Conservation (phyloP, 2,329 filamentous ascomycete species). For the Sporothrix euskadiensis region DNA sequence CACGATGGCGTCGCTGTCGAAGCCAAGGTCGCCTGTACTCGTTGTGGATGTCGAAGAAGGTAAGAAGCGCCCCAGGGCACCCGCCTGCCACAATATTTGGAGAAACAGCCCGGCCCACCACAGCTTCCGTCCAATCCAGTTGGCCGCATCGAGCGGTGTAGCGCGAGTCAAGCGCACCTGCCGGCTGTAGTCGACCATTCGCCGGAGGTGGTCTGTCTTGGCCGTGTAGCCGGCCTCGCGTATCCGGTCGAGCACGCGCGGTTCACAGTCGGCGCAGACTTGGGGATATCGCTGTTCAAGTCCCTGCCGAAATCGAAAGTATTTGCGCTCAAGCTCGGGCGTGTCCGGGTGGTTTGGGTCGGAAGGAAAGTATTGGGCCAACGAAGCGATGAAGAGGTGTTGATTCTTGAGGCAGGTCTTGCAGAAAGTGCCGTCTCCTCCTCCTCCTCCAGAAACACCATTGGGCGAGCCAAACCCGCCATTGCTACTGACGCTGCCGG, state of each 20-base stretch:
- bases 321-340: constrained; percentile 64
- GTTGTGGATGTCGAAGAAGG: neutral
- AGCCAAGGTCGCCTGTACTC: neutral
- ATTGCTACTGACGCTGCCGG: constrained; percentile 32
- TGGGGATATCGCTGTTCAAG: constrained; percentile 86
- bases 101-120: constrained; percentile 52
- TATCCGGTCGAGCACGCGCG: constrained; percentile 69
- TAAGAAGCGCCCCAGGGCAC: constrained; percentile 14
- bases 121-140: constrained; percentile 46
- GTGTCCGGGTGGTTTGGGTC: constrained; percentile 68
- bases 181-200: constrained; percentile 68
- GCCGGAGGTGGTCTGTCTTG: constrained; percentile 75
- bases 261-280: constrained; percentile 79
- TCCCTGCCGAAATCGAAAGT: constrained; percentile 67
- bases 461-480: neutral
- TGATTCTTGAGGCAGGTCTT: constrained; percentile 85
- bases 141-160: constrained; percentile 47
- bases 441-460: constrained; percentile 25
- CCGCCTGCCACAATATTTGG: constrained; percentile 54
- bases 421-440: constrained; percentile 58
- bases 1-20: constrained; percentile 37
- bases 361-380: constrained; percentile 76
- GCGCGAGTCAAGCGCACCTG: constrained; percentile 46
- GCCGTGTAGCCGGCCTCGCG: constrained; percentile 74
- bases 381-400: constrained; percentile 69